These are phyloP conservation scores for Leccinellum rugosiceps DNA, from an alignment of 768 basidiomycete genomes.

Conservation along the genomic window DNA sequence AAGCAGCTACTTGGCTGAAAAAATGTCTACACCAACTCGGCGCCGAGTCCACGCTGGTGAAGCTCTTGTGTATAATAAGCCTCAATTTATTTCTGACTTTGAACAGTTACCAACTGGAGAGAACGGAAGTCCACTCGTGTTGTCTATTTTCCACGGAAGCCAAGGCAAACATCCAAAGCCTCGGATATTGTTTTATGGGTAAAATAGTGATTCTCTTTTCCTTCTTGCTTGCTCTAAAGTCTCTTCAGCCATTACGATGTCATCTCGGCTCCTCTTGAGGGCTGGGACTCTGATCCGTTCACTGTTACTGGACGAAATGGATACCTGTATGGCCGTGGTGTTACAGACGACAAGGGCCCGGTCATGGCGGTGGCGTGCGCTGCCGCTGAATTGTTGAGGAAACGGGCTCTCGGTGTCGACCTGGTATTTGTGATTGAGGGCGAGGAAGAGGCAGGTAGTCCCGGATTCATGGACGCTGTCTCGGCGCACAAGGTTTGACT, in stretches of 20 bases:
- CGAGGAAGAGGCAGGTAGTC: slow-evolving; percentile 93
- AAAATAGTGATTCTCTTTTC: slow-evolving; percentile 8
- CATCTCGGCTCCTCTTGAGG: slow-evolving; percentile 69
- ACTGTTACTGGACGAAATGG: slow-evolving; percentile 79
- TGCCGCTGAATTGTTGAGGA: slow-evolving; percentile 72
- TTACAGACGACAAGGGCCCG: slow-evolving; percentile 95
- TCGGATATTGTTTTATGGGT: slow-evolving; percentile 91
- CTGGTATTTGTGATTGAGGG: slow-evolving; percentile 92
- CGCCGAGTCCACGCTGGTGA: slow-evolving; percentile 72
- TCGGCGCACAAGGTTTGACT: slow-evolving; percentile 61
- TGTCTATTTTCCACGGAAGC: slow-evolving; percentile 81
- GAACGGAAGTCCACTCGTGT: slow-evolving; percentile 80
- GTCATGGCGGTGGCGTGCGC: slow-evolving; percentile 90
- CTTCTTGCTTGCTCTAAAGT: not conserved
- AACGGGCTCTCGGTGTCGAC: slow-evolving; percentile 77
- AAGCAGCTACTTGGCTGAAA: slow-evolving; percentile 90
- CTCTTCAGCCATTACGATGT: slow-evolving; percentile 87
- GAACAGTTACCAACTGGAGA: slow-evolving; percentile 72
- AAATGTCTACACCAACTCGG: slow-evolving; percentile 88
- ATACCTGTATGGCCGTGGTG: slow-evolving; percentile 86
- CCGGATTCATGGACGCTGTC: slow-evolving; percentile 80
- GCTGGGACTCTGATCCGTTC: slow-evolving; percentile 88
- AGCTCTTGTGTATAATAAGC: slow-evolving; percentile 15
- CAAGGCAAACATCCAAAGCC: slow-evolving; percentile 57
- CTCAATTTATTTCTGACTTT: not conserved